Percentiles rank a stretch among this genome's conserved stretches.
These are phyloP conservation scores for Lippia alba DNA, from an alignment of 305 asterid genomes.

Conservation along the genomic window DNA sequence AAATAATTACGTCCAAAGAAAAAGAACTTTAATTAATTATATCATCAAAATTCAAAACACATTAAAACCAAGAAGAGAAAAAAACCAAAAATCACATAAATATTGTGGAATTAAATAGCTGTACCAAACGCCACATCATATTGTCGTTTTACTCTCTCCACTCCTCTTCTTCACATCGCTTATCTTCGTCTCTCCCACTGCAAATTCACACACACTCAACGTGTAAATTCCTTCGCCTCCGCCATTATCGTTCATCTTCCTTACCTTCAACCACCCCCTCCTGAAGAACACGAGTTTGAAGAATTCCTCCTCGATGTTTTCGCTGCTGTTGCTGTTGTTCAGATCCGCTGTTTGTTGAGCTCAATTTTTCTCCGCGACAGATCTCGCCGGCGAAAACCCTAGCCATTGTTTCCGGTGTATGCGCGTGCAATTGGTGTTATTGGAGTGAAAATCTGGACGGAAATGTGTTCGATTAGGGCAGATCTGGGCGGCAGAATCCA, in stretches of 20 bases:
- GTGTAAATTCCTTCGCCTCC: conserved; percentile 22
- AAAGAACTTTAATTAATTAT: too few species aligned
- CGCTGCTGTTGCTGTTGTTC: background rate
- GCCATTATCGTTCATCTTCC: conserved; percentile 6
- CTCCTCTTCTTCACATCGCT: background rate
- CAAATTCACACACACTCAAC: conserved; percentile 11
- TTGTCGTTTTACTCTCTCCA: conserved; percentile 36
- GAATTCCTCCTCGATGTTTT: background rate
- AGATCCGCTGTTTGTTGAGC: conserved; percentile 12
- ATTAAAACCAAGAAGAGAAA: too few species aligned
- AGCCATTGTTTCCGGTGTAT: background rate
- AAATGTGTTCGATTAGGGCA: conserved; percentile 46
- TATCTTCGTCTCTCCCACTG: background rate
- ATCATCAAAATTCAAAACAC: too few species aligned
- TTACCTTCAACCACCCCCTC: background rate
- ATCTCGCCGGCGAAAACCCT: background rate
- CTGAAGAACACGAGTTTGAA: background rate
- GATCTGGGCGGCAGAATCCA: conserved; percentile 48
- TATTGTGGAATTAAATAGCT: background rate
- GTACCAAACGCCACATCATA: conserved; percentile 33
- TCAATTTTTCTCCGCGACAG: background rate
- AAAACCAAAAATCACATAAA: background rate
- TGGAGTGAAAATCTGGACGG: background rate
- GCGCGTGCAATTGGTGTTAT: background rate
- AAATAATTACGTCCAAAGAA: background rate